A percentile compares a stretch with the other conserved stretches of the same genome.
Evolutionary conservation across 2,329 filamentous ascomycete species (phyloP).

Genomic region (Cucurbitaria berberidis): DNA sequence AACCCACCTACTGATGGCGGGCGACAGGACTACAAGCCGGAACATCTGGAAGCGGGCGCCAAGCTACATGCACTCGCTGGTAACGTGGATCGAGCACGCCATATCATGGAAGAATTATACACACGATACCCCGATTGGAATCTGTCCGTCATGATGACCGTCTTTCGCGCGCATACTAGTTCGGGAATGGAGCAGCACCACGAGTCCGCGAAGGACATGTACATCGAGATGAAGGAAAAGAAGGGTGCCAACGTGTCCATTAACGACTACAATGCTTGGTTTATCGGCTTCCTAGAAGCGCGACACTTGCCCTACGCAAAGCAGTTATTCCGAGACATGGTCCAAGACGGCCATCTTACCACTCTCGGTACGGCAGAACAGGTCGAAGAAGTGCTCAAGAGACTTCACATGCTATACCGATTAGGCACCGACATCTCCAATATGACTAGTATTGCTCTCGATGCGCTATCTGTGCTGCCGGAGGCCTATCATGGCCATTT

Average conservation of each 20-base stretch:
- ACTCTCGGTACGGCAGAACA: conserved; percentile 47
- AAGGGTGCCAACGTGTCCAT: conserved; percentile 68
- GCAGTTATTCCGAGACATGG: conserved; percentile 87
- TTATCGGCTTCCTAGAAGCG: conserved; percentile 71
- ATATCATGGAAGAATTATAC: conserved; percentile 62
- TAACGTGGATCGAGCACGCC: conserved; percentile 65
- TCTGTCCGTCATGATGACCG: conserved; percentile 65
- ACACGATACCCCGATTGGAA: conserved; percentile 54
- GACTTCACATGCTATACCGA: conserved; percentile 36
- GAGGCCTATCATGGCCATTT: conserved; percentile 74
- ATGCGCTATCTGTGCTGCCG: conserved; percentile 60
- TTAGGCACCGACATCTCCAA: conserved; percentile 37
- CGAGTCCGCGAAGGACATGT: conserved; percentile 57
- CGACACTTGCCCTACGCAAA: conserved; percentile 71
- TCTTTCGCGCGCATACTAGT: conserved; percentile 72
- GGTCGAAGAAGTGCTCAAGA: conserved; percentile 28
- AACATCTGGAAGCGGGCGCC: conserved; percentile 67
- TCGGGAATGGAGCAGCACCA: conserved; percentile 51
- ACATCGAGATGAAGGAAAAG: conserved; percentile 64
- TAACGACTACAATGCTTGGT: conserved; percentile 77
- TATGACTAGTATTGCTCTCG: conserved; percentile 37
- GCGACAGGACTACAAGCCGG: conserved; percentile 34
- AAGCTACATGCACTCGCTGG: conserved; percentile 67
- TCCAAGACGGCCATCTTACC: conserved; percentile 60
- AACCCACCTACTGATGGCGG: not conserved